Conservation (phyloP, 2,329 filamentous ascomycete genomes). For the Colletotrichum theobromicola region DNA sequence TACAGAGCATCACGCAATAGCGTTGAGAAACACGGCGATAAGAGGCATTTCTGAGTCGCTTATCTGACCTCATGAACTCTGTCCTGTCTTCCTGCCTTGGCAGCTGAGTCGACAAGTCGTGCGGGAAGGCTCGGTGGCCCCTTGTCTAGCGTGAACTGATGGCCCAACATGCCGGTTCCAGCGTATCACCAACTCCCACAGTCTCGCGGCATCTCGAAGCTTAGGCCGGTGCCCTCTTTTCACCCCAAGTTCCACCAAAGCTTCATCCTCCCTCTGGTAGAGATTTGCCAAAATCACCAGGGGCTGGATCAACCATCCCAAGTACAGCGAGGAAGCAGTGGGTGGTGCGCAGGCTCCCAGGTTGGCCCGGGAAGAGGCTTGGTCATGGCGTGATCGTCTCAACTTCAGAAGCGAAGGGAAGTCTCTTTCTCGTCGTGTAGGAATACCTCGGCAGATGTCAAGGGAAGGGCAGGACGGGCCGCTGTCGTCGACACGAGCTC, state of each 20-base stretch:
- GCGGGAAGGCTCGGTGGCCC: background rate
- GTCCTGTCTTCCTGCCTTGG: background rate
- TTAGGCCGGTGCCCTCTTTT: background rate
- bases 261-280: background rate
- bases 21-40: background rate
- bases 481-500: background rate
- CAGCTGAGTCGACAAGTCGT: background rate
- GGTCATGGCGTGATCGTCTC: slow-evolving; percentile 14
- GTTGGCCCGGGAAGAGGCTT: background rate
- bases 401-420: background rate
- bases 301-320: background rate
- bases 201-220: background rate
- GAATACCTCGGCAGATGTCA: background rate
- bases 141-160: background rate
- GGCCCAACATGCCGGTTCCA: background rate
- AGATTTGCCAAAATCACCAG: background rate
- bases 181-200: background rate
- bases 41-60: background rate
- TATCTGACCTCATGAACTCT: background rate
- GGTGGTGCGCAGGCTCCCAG: background rate
- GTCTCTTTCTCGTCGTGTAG: background rate
- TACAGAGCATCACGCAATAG: background rate
- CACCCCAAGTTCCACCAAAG: background rate
- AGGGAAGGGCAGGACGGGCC: background rate
- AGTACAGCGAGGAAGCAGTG: background rate